Evolutionary conservation across 2,329 filamentous ascomycete species (phyloP).

Genomic region (Phyllosticta paracitricarpa): DNA sequence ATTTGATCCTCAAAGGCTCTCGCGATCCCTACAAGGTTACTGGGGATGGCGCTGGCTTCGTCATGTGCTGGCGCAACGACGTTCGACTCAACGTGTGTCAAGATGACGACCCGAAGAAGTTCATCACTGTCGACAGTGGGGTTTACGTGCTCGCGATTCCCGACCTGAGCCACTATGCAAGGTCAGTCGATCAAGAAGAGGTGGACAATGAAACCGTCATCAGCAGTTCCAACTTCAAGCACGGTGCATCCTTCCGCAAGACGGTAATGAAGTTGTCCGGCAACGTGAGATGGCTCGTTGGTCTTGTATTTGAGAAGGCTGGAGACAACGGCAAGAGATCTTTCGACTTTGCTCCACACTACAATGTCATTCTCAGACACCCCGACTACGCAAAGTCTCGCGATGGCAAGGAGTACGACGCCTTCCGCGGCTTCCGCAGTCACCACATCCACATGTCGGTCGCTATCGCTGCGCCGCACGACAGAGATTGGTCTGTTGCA

Average conservation of each 20-base stretch:
- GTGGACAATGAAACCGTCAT: constrained; percentile 48
- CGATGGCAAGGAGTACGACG: constrained; percentile 62
- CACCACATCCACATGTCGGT: constrained; percentile 94
- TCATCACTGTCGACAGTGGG: constrained; percentile 92
- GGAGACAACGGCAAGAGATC: constrained; percentile 61
- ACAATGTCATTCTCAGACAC: constrained; percentile 77
- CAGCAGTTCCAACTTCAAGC: constrained; percentile 55
- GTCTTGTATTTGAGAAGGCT: constrained; percentile 84
- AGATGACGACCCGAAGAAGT: constrained; percentile 77
- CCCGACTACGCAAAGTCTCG: constrained; percentile 58
- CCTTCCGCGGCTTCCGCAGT: constrained; percentile 93
- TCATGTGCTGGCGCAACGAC: constrained; percentile 98
- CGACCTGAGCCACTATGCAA: constrained; percentile 81
- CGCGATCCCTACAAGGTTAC: constrained; percentile 91
- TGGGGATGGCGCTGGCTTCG: constrained; percentile 83
- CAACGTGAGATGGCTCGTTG: constrained; percentile 85
- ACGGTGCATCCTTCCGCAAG: constrained; percentile 87
- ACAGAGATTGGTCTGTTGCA: constrained; percentile 74
- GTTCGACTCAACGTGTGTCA: constrained; percentile 79
- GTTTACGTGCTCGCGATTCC: constrained; percentile 92
- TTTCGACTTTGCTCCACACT: constrained; percentile 87
- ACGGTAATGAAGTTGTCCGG: constrained; percentile 98
- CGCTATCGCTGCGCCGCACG: constrained; percentile 75
- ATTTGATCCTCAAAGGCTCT: constrained; percentile 80
- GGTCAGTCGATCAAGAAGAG: constrained; percentile 46